These are phyloP conservation scores for Kentomonas sorsogonicus DNA, from an alignment of 208 protist genomes.

Conservation along the genomic window DNA sequence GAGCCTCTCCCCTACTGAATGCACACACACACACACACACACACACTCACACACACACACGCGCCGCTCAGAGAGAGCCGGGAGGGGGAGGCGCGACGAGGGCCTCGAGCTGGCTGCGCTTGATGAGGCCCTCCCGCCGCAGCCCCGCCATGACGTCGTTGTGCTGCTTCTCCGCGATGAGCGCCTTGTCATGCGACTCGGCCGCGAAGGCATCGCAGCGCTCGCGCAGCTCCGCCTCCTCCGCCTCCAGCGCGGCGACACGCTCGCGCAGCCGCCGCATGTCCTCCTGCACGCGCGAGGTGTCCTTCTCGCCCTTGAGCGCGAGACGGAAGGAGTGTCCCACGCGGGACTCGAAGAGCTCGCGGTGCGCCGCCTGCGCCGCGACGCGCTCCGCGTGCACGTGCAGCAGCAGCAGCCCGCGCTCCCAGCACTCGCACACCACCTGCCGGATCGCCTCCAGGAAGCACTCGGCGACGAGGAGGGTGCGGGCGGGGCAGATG, in stretches of 20 bases:
- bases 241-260: conserved; percentile 40
- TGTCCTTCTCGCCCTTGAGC: conserved; percentile 84
- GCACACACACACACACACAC: too few species aligned
- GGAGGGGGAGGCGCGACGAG: conserved; percentile 51
- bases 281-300: conserved; percentile 47
- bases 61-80: too few species aligned
- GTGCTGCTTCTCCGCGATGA: conserved; percentile 77
- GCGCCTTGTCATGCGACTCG: conserved; percentile 67
- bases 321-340: conserved; percentile 83
- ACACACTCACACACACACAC: too few species aligned
- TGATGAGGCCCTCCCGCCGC: conserved; percentile 70
- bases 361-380: conserved; percentile 69
- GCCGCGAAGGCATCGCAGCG: conserved; percentile 60
- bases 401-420: conserved; percentile 75
- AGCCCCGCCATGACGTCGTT: conserved; percentile 64
- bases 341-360: conserved; percentile 79
- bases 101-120: conserved; percentile 74
- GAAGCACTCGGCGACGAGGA: conserved; percentile 79
- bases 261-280: conserved; percentile 37
- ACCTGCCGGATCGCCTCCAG: conserved; percentile 86
- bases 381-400: conserved; percentile 72
- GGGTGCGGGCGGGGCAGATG: conserved; percentile 64
- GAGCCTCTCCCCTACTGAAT: too few species aligned
- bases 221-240: conserved; percentile 56
- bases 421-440: conserved; percentile 78